These are phyloP conservation scores for Silene conica DNA, from an alignment of 148 eudicot genomes.

Conservation along the genomic window DNA sequence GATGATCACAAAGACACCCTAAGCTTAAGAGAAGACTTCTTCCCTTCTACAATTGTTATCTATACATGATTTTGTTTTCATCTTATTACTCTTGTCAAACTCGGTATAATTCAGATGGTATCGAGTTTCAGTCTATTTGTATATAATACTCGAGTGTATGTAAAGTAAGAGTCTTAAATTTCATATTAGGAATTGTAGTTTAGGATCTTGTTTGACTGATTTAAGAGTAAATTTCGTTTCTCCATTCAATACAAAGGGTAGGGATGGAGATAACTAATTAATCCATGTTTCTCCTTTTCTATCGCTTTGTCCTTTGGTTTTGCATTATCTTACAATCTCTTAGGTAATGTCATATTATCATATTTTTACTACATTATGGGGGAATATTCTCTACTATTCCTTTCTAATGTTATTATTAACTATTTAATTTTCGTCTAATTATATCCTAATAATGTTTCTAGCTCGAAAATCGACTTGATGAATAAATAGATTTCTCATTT, in stretches of 20 bases:
- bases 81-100: neutral
- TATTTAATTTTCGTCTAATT: neutral
- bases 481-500: neutral
- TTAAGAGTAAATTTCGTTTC: slow-evolving; percentile 48
- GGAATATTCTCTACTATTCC: neutral
- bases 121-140: neutral
- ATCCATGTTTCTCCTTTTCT: slow-evolving; percentile 14
- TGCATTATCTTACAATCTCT: neutral
- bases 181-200: neutral
- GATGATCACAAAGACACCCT: slow-evolving; percentile 28
- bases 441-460: neutral
- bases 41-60: slow-evolving; percentile 15
- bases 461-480: neutral
- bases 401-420: neutral
- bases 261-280: slow-evolving; percentile 9
- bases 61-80: neutral
- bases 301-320: neutral
- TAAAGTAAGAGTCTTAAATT: neutral
- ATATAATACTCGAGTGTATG: neutral
- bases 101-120: neutral
- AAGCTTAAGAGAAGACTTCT: slow-evolving; percentile 32
- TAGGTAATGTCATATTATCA: neutral
- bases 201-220: slow-evolving; percentile 27
- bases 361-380: neutral
- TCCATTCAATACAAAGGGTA: slow-evolving; percentile 28